Conservation (phyloP, 495 filamentous ascomycete genomes). For the Penicillium nucicola region DNA sequence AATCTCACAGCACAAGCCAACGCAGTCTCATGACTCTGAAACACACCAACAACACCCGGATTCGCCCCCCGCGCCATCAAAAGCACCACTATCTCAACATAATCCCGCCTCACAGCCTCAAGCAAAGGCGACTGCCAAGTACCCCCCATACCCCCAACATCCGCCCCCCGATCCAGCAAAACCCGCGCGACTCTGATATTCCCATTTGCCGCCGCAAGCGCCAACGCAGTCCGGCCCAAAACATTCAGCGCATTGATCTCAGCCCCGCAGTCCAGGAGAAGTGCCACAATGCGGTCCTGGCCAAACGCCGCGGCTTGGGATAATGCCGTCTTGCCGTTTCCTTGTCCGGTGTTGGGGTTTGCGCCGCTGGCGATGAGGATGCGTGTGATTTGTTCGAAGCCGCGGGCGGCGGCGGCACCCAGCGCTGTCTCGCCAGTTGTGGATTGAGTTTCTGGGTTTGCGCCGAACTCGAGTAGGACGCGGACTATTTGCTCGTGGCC, state of each 20-base stretch:
- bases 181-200: conserved; percentile 34
- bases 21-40: neutral
- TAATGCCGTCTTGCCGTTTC: conserved; percentile 8
- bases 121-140: conserved; percentile 11
- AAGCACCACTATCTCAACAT: conserved; percentile 6
- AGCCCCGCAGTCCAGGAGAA: conserved; percentile 39
- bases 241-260: conserved; percentile 37
- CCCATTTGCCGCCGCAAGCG: conserved; percentile 36
- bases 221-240: conserved; percentile 36
- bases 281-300: conserved; percentile 28
- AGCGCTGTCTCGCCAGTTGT: conserved; percentile 28
- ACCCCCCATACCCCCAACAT: conserved; percentile 20
- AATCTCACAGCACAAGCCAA: neutral
- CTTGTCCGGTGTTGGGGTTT: conserved; percentile 2
- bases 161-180: conserved; percentile 33
- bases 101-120: conserved; percentile 12
- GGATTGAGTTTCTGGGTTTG: conserved; percentile 12
- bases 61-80: conserved; percentile 12
- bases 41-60: neutral
- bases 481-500: conserved; percentile 18
- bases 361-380: conserved; percentile 28
- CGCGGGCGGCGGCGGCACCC: conserved; percentile 28
- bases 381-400: conserved; percentile 30
- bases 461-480: conserved; percentile 26
- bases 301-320: conserved; percentile 32